These are phyloP conservation scores for Candida ficus DNA, from an alignment of 805 yeast species.

Conservation along the genomic window DNA sequence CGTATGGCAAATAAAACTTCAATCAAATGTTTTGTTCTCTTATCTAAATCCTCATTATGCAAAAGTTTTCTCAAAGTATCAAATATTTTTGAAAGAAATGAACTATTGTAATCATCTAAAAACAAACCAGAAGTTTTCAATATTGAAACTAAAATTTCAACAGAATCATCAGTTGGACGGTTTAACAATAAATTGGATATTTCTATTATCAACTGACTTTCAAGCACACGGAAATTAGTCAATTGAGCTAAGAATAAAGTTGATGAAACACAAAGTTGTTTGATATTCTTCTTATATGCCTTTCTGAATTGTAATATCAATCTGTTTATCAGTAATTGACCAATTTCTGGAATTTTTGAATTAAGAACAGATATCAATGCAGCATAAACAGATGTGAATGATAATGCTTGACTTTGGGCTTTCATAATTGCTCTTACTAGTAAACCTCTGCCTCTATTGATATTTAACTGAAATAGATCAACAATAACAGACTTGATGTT, in stretches of 20 bases:
- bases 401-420: conserved; percentile 38
- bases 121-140: conserved; percentile 48
- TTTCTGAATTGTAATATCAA: conserved; percentile 54
- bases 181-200: conserved; percentile 42
- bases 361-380: conserved; percentile 56
- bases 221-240: conserved; percentile 55
- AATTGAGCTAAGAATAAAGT: conserved; percentile 54
- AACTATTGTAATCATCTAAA: conserved; percentile 37
- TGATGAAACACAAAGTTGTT: conserved; percentile 36
- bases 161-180: conserved; percentile 47
- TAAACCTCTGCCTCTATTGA: conserved; percentile 57
- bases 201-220: conserved; percentile 50
- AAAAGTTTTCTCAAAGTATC: conserved; percentile 58
- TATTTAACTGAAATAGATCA: conserved; percentile 50
- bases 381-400: conserved; percentile 47
- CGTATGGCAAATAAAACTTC: conserved; percentile 49
- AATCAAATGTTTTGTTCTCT: conserved; percentile 39
- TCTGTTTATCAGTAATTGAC: conserved; percentile 49
- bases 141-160: conserved; percentile 49
- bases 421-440: conserved; percentile 54
- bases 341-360: conserved; percentile 64
- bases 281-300: conserved; percentile 44
- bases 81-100: conserved; percentile 45
- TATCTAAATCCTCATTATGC: conserved; percentile 45
- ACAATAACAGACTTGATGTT: conserved; percentile 46